phyloP scores from a whole-genome alignment of 1,284 basidiomycete species.

The Apiotrichum montevideense region DNA sequence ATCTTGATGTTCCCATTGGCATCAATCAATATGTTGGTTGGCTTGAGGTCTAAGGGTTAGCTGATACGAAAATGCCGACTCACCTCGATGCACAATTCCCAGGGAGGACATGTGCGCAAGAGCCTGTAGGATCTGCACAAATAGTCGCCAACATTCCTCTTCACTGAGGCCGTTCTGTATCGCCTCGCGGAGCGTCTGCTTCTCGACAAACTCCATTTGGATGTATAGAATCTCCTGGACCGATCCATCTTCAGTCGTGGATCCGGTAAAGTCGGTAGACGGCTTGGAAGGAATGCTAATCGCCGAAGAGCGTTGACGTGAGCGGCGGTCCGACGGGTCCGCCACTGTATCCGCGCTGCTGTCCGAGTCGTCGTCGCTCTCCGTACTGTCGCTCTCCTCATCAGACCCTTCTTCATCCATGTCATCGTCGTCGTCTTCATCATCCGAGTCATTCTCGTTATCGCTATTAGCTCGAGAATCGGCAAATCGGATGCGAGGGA shows the following conservation, averaged over 20 bases:
- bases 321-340: slow-evolving; percentile 26
- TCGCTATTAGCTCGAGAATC: slow-evolving; percentile 24
- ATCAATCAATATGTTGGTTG: slow-evolving; percentile 87
- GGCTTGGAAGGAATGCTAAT: slow-evolving; percentile 16
- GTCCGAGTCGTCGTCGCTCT: slow-evolving; percentile 21
- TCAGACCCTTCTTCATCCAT: slow-evolving; percentile 13
- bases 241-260: slow-evolving; percentile 29
- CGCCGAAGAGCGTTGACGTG: background rate
- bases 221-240: slow-evolving; percentile 44
- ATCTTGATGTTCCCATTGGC: slow-evolving; percentile 87
- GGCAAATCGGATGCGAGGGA: slow-evolving; percentile 43
- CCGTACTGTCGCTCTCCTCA: background rate
- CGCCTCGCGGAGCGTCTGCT: slow-evolving; percentile 52
- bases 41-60: slow-evolving; percentile 63
- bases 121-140: slow-evolving; percentile 88
- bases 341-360: slow-evolving; percentile 25
- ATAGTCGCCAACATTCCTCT: slow-evolving; percentile 81
- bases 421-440: slow-evolving; percentile 7
- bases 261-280: slow-evolving; percentile 21
- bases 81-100: slow-evolving; percentile 75
- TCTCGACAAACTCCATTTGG: slow-evolving; percentile 48
- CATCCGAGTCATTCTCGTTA: slow-evolving; percentile 31
- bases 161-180: slow-evolving; percentile 73
- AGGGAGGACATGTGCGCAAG: slow-evolving; percentile 82
- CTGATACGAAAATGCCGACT: background rate